Conservation (phyloP, 257 asterid genomes). For the Orobanche coerulescens region DNA sequence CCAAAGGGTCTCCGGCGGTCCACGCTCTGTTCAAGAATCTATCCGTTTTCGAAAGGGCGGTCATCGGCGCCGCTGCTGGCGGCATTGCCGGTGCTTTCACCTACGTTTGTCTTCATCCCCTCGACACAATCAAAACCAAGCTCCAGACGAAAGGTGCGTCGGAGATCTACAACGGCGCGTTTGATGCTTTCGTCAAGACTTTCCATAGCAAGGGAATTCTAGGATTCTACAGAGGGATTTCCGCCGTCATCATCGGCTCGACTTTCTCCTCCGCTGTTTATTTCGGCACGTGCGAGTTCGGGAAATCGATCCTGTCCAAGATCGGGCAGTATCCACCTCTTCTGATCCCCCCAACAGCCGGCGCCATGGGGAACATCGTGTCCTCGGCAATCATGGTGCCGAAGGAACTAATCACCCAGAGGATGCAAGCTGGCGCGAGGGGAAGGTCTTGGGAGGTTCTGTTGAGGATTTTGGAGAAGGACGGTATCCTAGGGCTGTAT, state of each 20-base stretch:
- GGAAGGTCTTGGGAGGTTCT: conserved; percentile 92
- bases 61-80: conserved; percentile 75
- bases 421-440: conserved; percentile 96
- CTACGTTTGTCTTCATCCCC: conserved; percentile 87
- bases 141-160: conserved; percentile 97
- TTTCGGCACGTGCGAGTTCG: conserved; percentile 96
- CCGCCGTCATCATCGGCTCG: conserved; percentile 92
- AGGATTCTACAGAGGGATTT: conserved; percentile 87
- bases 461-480: conserved; percentile 73
- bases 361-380: conserved; percentile 93
- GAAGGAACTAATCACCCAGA: conserved; percentile 80
- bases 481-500: conserved; percentile 79
- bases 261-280: conserved; percentile 94
- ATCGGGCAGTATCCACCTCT: conserved; percentile 47
- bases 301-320: conserved; percentile 73
- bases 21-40: conserved; percentile 65
- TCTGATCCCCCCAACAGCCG: conserved; percentile 93
- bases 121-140: conserved; percentile 87
- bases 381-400: conserved; percentile 99
- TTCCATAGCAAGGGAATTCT: conserved; percentile 63
- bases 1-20: conserved; percentile 50
- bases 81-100: conserved; percentile 98
- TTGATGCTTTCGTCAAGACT: conserved; percentile 80
- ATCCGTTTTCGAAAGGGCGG: conserved; percentile 68
- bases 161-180: conserved; percentile 63